Evolutionary conservation across 345 rosid genomes (phyloP).

Genomic region (Alliaria petiolata): DNA sequence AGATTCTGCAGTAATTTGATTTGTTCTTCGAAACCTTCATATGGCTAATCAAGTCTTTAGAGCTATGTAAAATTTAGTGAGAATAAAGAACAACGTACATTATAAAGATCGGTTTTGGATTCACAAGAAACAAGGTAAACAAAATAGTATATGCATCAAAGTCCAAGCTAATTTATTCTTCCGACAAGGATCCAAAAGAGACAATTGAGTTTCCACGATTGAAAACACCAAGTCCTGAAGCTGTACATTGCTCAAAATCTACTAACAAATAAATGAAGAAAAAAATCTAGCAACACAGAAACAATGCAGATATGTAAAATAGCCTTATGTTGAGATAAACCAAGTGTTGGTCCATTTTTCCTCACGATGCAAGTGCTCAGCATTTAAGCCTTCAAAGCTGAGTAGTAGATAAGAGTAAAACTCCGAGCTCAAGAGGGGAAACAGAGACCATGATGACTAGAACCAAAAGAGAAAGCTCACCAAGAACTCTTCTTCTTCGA

Average conservation of each 20-base stretch:
- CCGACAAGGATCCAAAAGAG: neutral
- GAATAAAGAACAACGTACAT: neutral
- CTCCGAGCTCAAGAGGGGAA: neutral
- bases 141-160: conserved; percentile 26
- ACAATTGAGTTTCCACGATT: conserved; percentile 2
- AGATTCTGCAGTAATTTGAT: neutral
- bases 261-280: conserved; percentile 28
- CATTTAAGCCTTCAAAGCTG: neutral
- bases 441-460: neutral
- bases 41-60: neutral
- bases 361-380: neutral
- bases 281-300: conserved; percentile 24
- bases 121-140: neutral
- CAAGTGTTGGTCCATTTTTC: conserved; percentile 4
- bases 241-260: conserved; percentile 32
- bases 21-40: neutral
- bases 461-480: conserved; percentile 15
- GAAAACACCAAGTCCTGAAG: conserved; percentile 8
- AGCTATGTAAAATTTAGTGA: neutral
- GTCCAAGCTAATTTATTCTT: conserved; percentile 15
- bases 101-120: neutral
- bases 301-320: conserved; percentile 25
- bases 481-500: conserved; percentile 46
- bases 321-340: conserved; percentile 14
- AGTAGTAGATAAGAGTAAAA: conserved; percentile 4